phyloP scores from a whole-genome alignment of 257 asterid genomes.

The Phtheirospermum japonicum region DNA sequence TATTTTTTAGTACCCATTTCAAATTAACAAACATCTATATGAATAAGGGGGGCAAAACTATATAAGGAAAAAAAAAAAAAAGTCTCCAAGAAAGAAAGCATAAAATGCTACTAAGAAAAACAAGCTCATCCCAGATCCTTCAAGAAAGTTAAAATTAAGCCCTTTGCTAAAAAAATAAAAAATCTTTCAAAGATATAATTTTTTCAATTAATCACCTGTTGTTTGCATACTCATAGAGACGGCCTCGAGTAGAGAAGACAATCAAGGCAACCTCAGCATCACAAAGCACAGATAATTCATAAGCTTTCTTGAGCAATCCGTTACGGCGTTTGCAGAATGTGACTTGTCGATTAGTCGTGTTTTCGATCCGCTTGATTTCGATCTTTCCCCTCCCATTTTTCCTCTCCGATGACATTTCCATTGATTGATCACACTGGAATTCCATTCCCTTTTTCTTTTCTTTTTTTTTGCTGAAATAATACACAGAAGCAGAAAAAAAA shows the following conservation, averaged over 20 bases:
- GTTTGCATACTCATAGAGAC: constrained; percentile 83
- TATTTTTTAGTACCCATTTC: too few species aligned
- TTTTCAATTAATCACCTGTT: constrained; percentile 49
- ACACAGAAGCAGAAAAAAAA: background rate
- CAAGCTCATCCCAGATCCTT: constrained; percentile 4
- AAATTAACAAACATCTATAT: too few species aligned
- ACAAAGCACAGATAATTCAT: constrained; percentile 83
- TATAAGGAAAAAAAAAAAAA: too few species aligned
- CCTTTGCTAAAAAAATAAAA: background rate
- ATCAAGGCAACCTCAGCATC: constrained; percentile 88
- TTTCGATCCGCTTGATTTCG: constrained; percentile 89
- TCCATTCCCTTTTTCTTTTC: constrained; percentile 38
- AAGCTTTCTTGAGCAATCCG: constrained; percentile 81
- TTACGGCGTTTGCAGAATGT: constrained; percentile 87
- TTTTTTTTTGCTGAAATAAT: constrained; percentile 20
- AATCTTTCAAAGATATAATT: background rate
- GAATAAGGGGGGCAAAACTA: too few species aligned
- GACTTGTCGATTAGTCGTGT: constrained; percentile 86
- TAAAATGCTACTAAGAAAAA: too few species aligned
- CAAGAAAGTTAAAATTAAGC: background rate
- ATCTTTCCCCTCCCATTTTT: constrained; percentile 79
- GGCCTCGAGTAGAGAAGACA: constrained; percentile 81
- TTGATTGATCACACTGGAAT: constrained; percentile 50
- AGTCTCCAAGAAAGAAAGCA: too few species aligned
- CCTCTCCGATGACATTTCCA: constrained; percentile 59